A percentile compares a stretch with the other conserved stretches of the same genome.
phyloP scores from a whole-genome alignment of 1,284 basidiomycete genomes.

The Coniophora puteana region DNA sequence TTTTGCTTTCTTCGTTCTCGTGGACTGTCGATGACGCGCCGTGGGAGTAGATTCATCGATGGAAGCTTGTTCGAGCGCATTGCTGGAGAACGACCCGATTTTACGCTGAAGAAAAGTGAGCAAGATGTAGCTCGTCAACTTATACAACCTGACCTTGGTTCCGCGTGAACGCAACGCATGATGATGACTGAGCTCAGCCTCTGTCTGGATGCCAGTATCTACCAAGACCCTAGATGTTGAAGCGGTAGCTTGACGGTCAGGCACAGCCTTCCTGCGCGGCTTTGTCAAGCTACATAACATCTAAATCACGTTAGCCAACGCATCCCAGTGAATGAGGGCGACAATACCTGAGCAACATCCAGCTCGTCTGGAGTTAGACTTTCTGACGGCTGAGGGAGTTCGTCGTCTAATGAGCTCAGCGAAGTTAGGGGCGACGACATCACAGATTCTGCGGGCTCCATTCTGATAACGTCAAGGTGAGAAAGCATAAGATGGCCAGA shows the following conservation, averaged over 20 bases:
- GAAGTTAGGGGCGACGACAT: slow-evolving; percentile 74
- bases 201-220: slow-evolving; percentile 25
- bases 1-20: slow-evolving; percentile 27
- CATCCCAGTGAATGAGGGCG: neutral
- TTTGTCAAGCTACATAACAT: slow-evolving; percentile 26
- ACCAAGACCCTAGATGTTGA: slow-evolving; percentile 11
- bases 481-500: slow-evolving; percentile 1
- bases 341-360: slow-evolving; percentile 32
- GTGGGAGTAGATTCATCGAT: slow-evolving; percentile 12
- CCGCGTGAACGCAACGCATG: slow-evolving; percentile 7
- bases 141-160: neutral
- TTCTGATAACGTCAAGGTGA: slow-evolving; percentile 17
- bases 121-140: neutral
- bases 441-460: slow-evolving; percentile 39
- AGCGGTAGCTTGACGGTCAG: slow-evolving; percentile 2
- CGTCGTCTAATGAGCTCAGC: slow-evolving; percentile 65
- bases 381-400: slow-evolving; percentile 13
- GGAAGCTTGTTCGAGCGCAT: slow-evolving; percentile 14
- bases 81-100: slow-evolving; percentile 16
- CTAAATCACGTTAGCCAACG: slow-evolving; percentile 16
- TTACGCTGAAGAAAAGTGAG: slow-evolving; percentile 23
- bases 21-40: slow-evolving; percentile 15
- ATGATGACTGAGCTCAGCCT: slow-evolving; percentile 14
- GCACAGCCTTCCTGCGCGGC: neutral
- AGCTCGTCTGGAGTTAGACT: slow-evolving; percentile 36